A percentile compares a stretch with the other conserved stretches of the same genome.
phyloP scores from a whole-genome alignment of 2,329 filamentous ascomycete species.

The Aplosporella prunicola region DNA sequence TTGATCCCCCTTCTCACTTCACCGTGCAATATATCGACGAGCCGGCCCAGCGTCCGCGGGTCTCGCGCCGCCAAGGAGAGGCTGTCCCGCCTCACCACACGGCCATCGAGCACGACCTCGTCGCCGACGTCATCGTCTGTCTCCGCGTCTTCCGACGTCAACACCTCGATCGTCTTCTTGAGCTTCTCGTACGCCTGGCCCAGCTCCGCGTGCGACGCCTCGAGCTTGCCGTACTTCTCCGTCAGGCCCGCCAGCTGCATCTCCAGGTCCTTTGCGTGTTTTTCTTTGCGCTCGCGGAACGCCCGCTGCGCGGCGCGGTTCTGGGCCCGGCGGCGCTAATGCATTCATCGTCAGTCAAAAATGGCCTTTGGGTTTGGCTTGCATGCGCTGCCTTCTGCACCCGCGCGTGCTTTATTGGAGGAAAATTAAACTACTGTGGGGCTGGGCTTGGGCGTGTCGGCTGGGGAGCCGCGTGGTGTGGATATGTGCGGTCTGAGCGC shows the following conservation, averaged over 20 bases:
- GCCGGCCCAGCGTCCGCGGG: constrained; percentile 27
- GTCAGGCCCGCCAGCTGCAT: constrained; percentile 44
- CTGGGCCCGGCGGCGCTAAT: constrained; percentile 51
- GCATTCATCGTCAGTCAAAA: too few relatives aligned
- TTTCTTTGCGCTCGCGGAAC: constrained; percentile 54
- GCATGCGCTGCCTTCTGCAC: too few relatives aligned
- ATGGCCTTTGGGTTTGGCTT: too few relatives aligned
- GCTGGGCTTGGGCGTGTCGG: too few relatives aligned
- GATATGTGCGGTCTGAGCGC: too few relatives aligned
- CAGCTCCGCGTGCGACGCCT: constrained; percentile 42
- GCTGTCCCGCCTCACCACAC: too few relatives aligned
- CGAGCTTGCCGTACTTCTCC: constrained; percentile 47
- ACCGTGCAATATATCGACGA: constrained; percentile 30
- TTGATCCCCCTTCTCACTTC: constrained; percentile 16
- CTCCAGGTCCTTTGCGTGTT: constrained; percentile 56
- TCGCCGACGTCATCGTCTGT: constrained; percentile 23
- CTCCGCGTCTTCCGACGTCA: constrained; percentile 17
- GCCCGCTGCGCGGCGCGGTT: constrained; percentile 53
- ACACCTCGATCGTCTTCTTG: constrained; percentile 12
- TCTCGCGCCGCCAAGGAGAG: too few relatives aligned
- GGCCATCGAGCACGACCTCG: too few relatives aligned
- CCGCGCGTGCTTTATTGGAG: too few relatives aligned
- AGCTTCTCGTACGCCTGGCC: constrained; percentile 31
- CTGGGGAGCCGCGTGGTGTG: too few relatives aligned
- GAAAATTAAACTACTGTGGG: too few relatives aligned